Percentiles rank a stretch among this genome's conserved stretches.
Evolutionary conservation across 345 rosid species (phyloP).

Genomic region (Boechera divaricarpa): DNA sequence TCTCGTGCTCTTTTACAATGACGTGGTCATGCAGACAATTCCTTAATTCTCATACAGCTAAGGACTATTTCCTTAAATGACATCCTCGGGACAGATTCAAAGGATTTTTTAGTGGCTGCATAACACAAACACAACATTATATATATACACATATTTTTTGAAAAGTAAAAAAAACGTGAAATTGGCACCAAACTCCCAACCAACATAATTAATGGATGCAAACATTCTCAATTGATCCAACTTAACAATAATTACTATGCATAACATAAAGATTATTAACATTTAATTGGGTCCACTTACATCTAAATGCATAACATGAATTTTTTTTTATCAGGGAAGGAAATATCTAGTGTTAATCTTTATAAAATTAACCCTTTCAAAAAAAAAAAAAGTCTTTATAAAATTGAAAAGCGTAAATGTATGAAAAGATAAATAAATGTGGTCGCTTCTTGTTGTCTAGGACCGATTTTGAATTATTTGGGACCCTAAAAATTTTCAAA

Average conservation of each 20-base stretch:
- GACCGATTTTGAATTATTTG: neutral
- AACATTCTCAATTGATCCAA: neutral
- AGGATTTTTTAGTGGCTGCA: neutral
- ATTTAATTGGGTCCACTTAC: neutral
- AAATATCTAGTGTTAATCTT: neutral
- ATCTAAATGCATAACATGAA: too few relatives aligned
- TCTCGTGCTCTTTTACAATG: slow-evolving; percentile 26
- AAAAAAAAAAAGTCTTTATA: too few relatives aligned
- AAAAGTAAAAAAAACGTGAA: neutral
- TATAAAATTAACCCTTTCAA: too few relatives aligned
- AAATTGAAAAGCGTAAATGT: neutral
- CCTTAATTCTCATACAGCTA: slow-evolving; percentile 20
- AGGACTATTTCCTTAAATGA: neutral
- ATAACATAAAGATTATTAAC: neutral
- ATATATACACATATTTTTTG: neutral
- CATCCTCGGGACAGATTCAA: neutral
- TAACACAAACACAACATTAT: neutral
- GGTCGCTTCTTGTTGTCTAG: too few relatives aligned
- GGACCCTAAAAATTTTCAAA: neutral
- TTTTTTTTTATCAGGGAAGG: too few relatives aligned
- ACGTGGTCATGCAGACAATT: slow-evolving; percentile 22
- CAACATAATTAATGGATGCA: neutral
- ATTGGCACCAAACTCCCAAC: neutral
- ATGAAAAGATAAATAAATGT: neutral
- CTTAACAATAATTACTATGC: neutral